These are phyloP conservation scores for Mycena haematopus DNA, from an alignment of 768 basidiomycete genomes.

Conservation along the genomic window DNA sequence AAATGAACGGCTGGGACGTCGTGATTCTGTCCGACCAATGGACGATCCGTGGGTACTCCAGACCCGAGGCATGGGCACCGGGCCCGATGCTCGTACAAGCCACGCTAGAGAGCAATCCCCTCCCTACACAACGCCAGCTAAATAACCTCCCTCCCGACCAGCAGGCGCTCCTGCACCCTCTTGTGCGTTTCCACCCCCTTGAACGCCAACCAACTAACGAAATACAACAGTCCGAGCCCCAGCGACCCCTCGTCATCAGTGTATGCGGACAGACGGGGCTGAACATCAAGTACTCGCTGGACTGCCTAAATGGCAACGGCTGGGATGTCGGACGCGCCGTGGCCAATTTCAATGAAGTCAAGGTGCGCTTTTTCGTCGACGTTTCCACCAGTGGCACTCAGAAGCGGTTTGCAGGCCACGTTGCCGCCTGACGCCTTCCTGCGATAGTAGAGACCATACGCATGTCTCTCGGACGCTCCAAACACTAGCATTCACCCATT, in stretches of 20 bases:
- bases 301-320: conserved; percentile 83
- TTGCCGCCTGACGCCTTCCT: conserved; percentile 63
- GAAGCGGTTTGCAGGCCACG: conserved; percentile 43
- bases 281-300: conserved; percentile 79
- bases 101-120: conserved; percentile 29
- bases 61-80: conserved; percentile 77
- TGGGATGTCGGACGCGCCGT: conserved; percentile 86
- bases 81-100: conserved; percentile 80
- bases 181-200: conserved; percentile 56
- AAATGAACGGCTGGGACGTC: conserved; percentile 86
- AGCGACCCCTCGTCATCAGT: conserved; percentile 73
- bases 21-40: conserved; percentile 89
- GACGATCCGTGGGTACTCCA: conserved; percentile 84
- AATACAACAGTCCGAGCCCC: conserved; percentile 63
- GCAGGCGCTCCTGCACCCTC: conserved; percentile 55
- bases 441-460: conserved; percentile 8
- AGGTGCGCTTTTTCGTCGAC: conserved; percentile 55
- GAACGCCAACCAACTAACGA: conserved; percentile 21
- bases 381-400: background rate
- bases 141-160: conserved; percentile 48
- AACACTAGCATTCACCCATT: conserved; percentile 1
- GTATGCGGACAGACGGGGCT: conserved; percentile 77
- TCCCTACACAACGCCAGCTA: conserved; percentile 36
- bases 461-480: background rate
- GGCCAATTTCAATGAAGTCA: conserved; percentile 87